Conservation (phyloP, 1,284 basidiomycete species). For the Meripilus lineatus region DNA sequence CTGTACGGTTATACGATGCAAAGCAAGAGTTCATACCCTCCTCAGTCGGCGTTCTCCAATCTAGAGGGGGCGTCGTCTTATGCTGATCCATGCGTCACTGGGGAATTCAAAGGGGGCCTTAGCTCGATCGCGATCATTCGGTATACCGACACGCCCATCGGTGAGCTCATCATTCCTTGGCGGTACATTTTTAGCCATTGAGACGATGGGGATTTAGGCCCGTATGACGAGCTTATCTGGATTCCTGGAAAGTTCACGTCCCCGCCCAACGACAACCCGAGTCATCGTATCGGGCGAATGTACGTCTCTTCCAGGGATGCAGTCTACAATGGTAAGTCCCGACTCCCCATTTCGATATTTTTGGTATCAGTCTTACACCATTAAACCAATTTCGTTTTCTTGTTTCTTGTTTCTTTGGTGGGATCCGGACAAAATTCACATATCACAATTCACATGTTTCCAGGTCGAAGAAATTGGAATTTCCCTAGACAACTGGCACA, state of each 20-base stretch:
- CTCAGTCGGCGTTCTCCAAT: background rate
- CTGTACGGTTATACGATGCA: constrained; percentile 1
- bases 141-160: constrained; percentile 11
- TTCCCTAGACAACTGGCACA: constrained; percentile 8
- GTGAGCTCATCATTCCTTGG: too few relatives aligned
- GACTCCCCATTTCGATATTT: too few relatives aligned
- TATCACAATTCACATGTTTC: background rate
- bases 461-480: constrained; percentile 14
- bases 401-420: too few relatives aligned
- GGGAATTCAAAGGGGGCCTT: constrained; percentile 10
- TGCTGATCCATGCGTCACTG: constrained; percentile 6
- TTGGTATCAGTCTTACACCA: too few relatives aligned
- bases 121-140: constrained; percentile 7
- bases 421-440: too few relatives aligned
- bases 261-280: background rate
- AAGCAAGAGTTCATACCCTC: background rate
- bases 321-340: constrained; percentile 12
- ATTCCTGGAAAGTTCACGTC: constrained; percentile 9
- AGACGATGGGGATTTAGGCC: too few relatives aligned
- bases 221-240: constrained; percentile 13
- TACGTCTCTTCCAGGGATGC: constrained; percentile 11
- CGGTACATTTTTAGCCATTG: too few relatives aligned
- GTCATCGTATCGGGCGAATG: constrained; percentile 8
- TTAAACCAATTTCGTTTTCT: too few relatives aligned
- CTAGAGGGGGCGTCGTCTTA: constrained; percentile 8